These are phyloP conservation scores for Leptodontidium sp. DNA, from an alignment of 2,329 filamentous ascomycete genomes.

Conservation along the genomic window DNA sequence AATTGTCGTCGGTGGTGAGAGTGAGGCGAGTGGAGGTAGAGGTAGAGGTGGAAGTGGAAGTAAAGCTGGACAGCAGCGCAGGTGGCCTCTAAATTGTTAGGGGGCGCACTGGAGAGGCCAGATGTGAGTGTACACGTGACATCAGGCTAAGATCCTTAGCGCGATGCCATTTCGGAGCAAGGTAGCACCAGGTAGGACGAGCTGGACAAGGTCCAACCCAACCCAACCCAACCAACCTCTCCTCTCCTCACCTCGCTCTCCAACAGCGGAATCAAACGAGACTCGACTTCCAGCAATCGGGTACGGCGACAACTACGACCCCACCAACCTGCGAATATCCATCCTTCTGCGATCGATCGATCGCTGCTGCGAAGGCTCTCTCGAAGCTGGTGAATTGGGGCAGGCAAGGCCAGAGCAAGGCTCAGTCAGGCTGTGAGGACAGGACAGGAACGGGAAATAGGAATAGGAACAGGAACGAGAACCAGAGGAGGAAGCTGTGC, in stretches of 20 bases:
- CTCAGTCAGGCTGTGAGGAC: slow-evolving; percentile 14
- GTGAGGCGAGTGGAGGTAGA: background rate
- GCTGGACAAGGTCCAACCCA: too few relatives aligned
- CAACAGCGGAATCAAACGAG: background rate
- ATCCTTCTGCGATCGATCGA: background rate
- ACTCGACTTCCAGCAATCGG: slow-evolving; percentile 2
- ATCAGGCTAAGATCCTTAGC: slow-evolving; percentile 1
- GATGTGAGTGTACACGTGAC: slow-evolving; percentile 8
- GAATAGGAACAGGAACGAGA: slow-evolving; percentile 11
- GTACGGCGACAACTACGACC: background rate
- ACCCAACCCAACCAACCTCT: background rate
- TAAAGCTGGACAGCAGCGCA: background rate
- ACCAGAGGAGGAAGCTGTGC: slow-evolving; percentile 27
- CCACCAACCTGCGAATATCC: background rate
- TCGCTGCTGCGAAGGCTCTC: background rate
- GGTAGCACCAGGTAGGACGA: too few relatives aligned
- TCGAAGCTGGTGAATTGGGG: slow-evolving; percentile 18
- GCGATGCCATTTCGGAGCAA: background rate
- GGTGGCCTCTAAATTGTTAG: background rate
- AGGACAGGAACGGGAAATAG: background rate
- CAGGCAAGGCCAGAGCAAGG: slow-evolving; percentile 10
- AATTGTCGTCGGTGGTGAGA: background rate
- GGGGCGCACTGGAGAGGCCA: slow-evolving; percentile 10
- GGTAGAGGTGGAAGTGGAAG: background rate
- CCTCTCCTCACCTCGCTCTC: background rate